These are phyloP conservation scores for Candida freyschussii DNA, from an alignment of 1,139 yeast genomes.

Conservation along the genomic window DNA sequence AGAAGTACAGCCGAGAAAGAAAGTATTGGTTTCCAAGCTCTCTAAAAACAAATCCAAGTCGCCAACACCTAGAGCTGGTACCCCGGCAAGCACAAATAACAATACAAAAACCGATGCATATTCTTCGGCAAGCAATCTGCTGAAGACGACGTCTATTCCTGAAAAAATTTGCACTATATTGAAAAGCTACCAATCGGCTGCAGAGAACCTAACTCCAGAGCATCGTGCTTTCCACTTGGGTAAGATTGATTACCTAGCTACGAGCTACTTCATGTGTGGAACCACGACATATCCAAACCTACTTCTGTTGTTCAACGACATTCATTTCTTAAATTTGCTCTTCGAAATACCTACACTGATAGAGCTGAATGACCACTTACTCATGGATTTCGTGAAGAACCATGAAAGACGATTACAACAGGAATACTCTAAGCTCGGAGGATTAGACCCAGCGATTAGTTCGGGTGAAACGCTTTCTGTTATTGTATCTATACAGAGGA, in stretches of 20 bases:
- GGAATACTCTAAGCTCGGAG: conserved; percentile 7
- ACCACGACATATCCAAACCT: conserved; percentile 8
- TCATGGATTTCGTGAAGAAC: conserved; percentile 10
- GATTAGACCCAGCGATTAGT: conserved; percentile 17
- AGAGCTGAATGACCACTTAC: conserved; percentile 15
- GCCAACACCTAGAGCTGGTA: conserved; percentile 11
- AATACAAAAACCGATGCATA: conserved; percentile 1
- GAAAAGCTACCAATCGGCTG: conserved; percentile 15
- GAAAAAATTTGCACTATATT: conserved; percentile 12
- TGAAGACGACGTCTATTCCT: conserved; percentile 14
- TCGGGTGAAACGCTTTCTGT: conserved; percentile 13
- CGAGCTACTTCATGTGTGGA: conserved; percentile 17
- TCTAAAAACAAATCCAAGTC: conserved; percentile 13
- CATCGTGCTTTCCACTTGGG: conserved; percentile 13
- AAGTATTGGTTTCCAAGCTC: conserved; percentile 19
- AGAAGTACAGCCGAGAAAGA: conserved; percentile 7
- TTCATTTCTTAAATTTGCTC: conserved; percentile 6
- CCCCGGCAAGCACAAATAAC: conserved; percentile 1
- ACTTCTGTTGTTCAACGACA: conserved; percentile 21
- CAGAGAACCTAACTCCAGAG: conserved; percentile 7
- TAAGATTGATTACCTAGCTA: conserved; percentile 17
- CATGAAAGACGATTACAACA: conserved; percentile 10
- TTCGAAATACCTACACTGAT: conserved; percentile 9
- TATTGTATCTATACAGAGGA: conserved; percentile 11
- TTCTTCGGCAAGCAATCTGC: neutral